These are phyloP conservation scores for Platanus orientalis DNA, from an alignment of 164 flowering plant species.

Conservation along the genomic window DNA sequence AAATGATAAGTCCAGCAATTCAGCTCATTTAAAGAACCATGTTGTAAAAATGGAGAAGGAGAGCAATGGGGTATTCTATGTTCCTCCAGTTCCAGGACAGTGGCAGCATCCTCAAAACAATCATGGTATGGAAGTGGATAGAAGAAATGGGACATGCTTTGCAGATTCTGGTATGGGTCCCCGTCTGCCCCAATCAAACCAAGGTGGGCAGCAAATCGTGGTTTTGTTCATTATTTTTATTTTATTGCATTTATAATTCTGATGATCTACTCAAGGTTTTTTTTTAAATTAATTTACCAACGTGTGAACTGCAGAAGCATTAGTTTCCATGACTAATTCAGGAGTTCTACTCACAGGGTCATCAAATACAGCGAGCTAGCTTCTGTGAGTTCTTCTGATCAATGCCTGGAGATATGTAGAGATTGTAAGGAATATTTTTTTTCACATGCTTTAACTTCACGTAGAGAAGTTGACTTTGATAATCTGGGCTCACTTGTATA, in stretches of 20 bases:
- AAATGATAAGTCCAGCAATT: conserved; percentile 4
- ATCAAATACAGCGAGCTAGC: conserved; percentile 13
- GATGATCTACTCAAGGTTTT: not conserved
- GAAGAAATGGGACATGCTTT: conserved; percentile 6
- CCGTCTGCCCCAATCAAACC: conserved; percentile 1
- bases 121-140: too few relatives aligned
- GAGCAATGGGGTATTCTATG: conserved; percentile 8
- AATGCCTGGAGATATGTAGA: too few relatives aligned
- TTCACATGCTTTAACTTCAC: too few relatives aligned
- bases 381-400: conserved; percentile 12
- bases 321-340: conserved; percentile 11
- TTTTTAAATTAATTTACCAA: not conserved
- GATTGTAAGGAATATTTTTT: too few relatives aligned
- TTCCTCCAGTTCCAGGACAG: conserved; percentile 3
- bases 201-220: conserved; percentile 10
- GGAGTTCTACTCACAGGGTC: conserved; percentile 13
- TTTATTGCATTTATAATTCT: not conserved
- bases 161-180: conserved; percentile 1
- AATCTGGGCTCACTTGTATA: too few relatives aligned
- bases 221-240: not conserved
- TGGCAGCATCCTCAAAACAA: conserved; percentile 4
- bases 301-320: conserved; percentile 14
- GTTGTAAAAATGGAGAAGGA: conserved; percentile 14
- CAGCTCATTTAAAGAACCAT: too few relatives aligned
- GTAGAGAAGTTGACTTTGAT: too few relatives aligned